Percentiles rank a stretch among this genome's conserved stretches.
phyloP scores from a whole-genome alignment of 2,329 filamentous ascomycete genomes.

The Colletotrichum somersetense region DNA sequence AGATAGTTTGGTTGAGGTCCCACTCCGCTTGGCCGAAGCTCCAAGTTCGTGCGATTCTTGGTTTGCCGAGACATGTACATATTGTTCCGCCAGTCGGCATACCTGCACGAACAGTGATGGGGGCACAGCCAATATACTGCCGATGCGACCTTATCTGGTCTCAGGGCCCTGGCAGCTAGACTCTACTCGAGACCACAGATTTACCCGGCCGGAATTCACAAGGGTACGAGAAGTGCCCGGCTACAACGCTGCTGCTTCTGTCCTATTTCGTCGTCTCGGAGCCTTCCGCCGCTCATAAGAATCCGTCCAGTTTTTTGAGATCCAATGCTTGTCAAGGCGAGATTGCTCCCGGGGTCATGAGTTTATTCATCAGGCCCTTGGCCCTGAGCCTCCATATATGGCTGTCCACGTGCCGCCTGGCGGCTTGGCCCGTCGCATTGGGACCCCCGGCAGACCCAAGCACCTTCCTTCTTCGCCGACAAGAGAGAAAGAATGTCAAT shows the following conservation, averaged over 20 bases:
- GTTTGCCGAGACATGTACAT: conserved; percentile 24
- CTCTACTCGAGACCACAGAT: conserved; percentile 31
- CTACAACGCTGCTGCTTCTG: conserved; percentile 13
- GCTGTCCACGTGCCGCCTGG: conserved; percentile 20
- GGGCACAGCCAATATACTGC: conserved; percentile 6
- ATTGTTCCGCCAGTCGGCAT: conserved; percentile 38
- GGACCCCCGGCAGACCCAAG: conserved; percentile 20
- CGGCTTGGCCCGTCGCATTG: conserved; percentile 30
- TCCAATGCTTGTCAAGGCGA: background rate
- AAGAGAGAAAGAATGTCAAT: background rate
- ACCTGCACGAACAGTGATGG: background rate
- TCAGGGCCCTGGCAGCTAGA: background rate
- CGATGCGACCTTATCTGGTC: conserved; percentile 17
- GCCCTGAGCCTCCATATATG: conserved; percentile 3
- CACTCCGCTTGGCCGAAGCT: conserved; percentile 35
- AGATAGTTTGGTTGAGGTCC: conserved; percentile 2
- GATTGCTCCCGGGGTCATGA: background rate
- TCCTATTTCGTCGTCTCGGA: background rate
- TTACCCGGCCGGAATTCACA: background rate
- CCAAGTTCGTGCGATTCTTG: conserved; percentile 16
- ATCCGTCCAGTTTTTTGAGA: conserved; percentile 12
- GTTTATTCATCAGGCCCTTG: conserved; percentile 27
- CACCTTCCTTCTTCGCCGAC: conserved; percentile 18
- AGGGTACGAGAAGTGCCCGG: background rate
- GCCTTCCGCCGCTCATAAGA: background rate